Evolutionary conservation across 805 yeast genomes (phyloP).

Genomic region (Candida corydali): DNA sequence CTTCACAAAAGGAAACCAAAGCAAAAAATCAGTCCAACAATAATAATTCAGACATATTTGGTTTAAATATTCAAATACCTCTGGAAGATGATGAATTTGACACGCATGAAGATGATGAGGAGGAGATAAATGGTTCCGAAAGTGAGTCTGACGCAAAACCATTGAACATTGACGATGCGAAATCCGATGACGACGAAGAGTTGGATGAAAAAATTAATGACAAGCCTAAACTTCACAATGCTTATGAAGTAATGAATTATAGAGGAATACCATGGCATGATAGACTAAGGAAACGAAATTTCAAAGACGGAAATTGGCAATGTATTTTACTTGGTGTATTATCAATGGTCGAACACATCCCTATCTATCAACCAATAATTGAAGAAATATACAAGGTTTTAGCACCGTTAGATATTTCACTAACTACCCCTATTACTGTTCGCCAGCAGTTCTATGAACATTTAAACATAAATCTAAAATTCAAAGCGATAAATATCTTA

Average conservation of each 20-base stretch:
- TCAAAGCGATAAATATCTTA: conserved; percentile 57
- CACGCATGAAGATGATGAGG: conserved; percentile 21
- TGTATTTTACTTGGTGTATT: conserved; percentile 70
- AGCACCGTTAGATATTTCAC: conserved; percentile 51
- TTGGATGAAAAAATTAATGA: conserved; percentile 9
- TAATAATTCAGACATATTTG: conserved; percentile 25
- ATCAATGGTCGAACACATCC: conserved; percentile 53
- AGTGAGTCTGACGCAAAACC: conserved; percentile 15
- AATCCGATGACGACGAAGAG: conserved; percentile 12
- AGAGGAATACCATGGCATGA: conserved; percentile 73
- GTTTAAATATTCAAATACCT: conserved; percentile 31
- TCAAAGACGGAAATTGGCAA: conserved; percentile 85
- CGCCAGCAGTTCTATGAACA: conserved; percentile 51
- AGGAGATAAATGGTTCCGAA: conserved; percentile 16
- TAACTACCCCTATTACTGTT: conserved; percentile 47
- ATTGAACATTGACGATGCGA: conserved; percentile 17
- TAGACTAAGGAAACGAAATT: conserved; percentile 66
- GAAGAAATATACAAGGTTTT: conserved; percentile 46
- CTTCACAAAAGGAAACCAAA: conserved; percentile 17
- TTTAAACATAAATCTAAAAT: conserved; percentile 50
- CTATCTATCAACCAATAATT: conserved; percentile 49
- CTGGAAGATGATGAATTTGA: conserved; percentile 22
- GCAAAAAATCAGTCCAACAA: conserved; percentile 34
- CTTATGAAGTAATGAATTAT: conserved; percentile 48
- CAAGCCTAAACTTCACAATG: conserved; percentile 31